phyloP scores from a whole-genome alignment of 306 rosid species.

The Gastrolobium villosum region DNA sequence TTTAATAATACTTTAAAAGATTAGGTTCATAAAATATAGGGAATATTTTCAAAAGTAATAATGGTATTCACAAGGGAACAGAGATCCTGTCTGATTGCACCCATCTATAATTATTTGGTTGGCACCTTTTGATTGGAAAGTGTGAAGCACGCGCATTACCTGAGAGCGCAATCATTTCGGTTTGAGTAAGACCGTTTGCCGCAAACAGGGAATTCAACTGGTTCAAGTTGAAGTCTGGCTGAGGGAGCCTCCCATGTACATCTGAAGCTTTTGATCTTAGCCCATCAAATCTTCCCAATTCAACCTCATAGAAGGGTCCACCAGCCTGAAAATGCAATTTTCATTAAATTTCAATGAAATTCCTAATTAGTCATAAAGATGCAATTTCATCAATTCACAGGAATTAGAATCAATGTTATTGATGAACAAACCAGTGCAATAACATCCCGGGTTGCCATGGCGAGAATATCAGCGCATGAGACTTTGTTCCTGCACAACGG shows the following conservation, averaged over 20 bases:
- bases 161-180: conserved; percentile 86
- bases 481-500: conserved; percentile 74
- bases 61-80: conserved; percentile 7
- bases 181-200: conserved; percentile 64
- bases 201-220: conserved; percentile 76
- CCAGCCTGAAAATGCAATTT: conserved; percentile 64
- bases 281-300: conserved; percentile 86
- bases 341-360: conserved; percentile 12
- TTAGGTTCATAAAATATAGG: too few species aligned
- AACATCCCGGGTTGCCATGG: conserved; percentile 84
- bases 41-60: background rate
- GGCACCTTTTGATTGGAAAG: background rate
- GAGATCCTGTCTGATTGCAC: background rate
- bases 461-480: conserved; percentile 88
- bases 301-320: conserved; percentile 79
- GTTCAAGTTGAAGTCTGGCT: conserved; percentile 66
- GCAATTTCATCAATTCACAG: background rate
- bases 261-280: conserved; percentile 61
- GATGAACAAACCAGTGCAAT: conserved; percentile 62
- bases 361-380: background rate
- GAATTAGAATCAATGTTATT: background rate
- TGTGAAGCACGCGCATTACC: conserved; percentile 53
- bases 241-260: conserved; percentile 74
- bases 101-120: background rate
- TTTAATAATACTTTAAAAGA: background rate